Conservation (phyloP, 176 grass and related monocot species). For the Juncus inflexus region DNA sequence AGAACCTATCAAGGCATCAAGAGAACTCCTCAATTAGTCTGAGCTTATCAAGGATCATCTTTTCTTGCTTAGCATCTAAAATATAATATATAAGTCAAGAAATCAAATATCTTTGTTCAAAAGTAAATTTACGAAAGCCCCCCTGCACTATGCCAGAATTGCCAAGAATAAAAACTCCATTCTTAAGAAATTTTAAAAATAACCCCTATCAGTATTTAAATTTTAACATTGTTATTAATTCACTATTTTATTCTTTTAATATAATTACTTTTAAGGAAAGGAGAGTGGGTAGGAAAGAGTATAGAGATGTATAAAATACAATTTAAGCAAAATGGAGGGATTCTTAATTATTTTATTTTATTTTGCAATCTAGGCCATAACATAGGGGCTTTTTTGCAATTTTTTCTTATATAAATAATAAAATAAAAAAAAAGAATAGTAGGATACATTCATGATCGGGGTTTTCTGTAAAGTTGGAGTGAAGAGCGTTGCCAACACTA, state of each 20-base stretch:
- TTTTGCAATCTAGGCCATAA: not conserved
- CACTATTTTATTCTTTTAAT: no score
- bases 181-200: no score
- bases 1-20: not conserved
- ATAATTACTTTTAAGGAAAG: no score
- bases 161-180: not conserved
- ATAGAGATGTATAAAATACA: no score
- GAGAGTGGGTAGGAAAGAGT: no score
- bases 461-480: constrained; percentile 72
- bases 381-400: not conserved
- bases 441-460: constrained; percentile 97
- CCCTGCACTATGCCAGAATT: not conserved
- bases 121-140: constrained; percentile 13
- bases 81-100: not conserved
- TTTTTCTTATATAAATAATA: constrained; percentile 12
- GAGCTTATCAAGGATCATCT: constrained; percentile 54
- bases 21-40: constrained; percentile 10
- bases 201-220: no score
- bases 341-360: no score
- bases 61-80: constrained; percentile 64
- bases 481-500: constrained; percentile 47
- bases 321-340: no score
- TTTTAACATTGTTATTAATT: no score
- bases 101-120: no score
- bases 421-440: constrained; percentile 12